Conservation (phyloP, 208 protist species). For the Wallacemonas collosoma region DNA sequence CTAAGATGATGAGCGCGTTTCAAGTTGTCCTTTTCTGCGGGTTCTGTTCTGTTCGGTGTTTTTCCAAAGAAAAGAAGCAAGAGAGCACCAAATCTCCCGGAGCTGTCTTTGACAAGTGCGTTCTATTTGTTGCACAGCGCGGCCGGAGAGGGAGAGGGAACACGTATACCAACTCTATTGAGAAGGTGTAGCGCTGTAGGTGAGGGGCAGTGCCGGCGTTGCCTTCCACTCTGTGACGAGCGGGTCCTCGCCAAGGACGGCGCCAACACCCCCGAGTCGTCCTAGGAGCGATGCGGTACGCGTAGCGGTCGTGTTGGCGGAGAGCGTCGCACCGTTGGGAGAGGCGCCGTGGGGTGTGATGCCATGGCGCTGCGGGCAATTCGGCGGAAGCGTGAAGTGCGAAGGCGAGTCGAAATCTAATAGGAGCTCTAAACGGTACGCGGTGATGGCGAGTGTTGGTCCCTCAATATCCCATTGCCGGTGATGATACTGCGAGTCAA, state of each 20-base stretch:
- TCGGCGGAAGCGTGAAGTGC: slow-evolving; percentile 51
- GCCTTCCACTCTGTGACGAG: slow-evolving; percentile 41
- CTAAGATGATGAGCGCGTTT: too few species aligned
- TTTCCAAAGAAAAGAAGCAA: too few species aligned
- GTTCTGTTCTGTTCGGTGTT: too few species aligned
- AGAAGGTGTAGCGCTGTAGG: not conserved
- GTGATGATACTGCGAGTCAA: slow-evolving; percentile 68
- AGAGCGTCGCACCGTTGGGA: slow-evolving; percentile 11
- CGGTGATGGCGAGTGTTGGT: slow-evolving; percentile 49
- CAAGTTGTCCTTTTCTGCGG: too few species aligned
- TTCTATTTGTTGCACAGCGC: too few species aligned
- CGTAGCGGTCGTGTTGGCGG: slow-evolving; percentile 20
- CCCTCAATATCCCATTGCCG: slow-evolving; percentile 73
- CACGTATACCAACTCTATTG: too few species aligned
- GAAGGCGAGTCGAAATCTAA: slow-evolving; percentile 73
- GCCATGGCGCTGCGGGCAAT: slow-evolving; percentile 54
- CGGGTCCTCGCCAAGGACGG: slow-evolving; percentile 39
- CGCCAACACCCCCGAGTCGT: slow-evolving; percentile 10
- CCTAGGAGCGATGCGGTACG: slow-evolving; percentile 9
- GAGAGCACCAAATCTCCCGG: too few species aligned
- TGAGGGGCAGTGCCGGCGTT: not conserved
- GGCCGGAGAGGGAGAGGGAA: too few species aligned
- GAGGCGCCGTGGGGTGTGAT: slow-evolving; percentile 26
- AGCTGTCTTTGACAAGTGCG: too few species aligned
- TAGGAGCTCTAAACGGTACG: slow-evolving; percentile 68